These are phyloP conservation scores for Phytopythium aichiense DNA, from an alignment of 352 stramenopile genomes.

Conservation along the genomic window DNA sequence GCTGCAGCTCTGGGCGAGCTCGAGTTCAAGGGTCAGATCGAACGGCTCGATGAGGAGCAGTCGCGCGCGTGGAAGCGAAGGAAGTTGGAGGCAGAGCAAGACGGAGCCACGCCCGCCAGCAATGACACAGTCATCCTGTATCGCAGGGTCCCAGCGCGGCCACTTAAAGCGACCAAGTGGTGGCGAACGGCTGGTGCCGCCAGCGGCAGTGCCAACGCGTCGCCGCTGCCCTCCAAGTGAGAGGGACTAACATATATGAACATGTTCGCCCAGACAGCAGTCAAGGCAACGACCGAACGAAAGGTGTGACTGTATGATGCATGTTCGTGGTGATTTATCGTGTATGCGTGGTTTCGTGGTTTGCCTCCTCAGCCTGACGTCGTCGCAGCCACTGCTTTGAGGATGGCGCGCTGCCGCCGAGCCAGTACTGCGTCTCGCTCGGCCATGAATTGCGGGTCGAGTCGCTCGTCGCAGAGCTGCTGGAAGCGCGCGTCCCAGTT, in stretches of 20 bases:
- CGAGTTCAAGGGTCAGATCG: slow-evolving; percentile 41
- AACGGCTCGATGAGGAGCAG: slow-evolving; percentile 31
- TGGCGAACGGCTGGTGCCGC: slow-evolving; percentile 19
- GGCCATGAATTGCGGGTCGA: slow-evolving; percentile 1
- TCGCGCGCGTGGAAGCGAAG: slow-evolving; percentile 18
- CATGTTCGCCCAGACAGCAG: neutral
- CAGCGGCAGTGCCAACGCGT: neutral
- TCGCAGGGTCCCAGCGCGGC: slow-evolving; percentile 60
- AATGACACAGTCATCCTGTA: slow-evolving; percentile 30
- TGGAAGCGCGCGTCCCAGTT: neutral
- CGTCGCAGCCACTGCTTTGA: slow-evolving; percentile 1
- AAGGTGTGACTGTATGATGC: neutral
- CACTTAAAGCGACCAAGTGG: slow-evolving; percentile 68
- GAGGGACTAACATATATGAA: neutral
- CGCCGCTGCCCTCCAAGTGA: neutral
- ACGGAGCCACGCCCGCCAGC: slow-evolving; percentile 11
- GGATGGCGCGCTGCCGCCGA: slow-evolving; percentile 1
- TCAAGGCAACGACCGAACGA: neutral
- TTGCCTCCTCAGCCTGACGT: neutral
- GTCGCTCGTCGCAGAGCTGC: neutral
- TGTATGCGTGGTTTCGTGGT: neutral
- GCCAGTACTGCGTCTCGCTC: neutral
- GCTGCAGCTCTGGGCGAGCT: slow-evolving; percentile 55
- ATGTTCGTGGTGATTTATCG: neutral
- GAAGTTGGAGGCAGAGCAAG: slow-evolving; percentile 10